phyloP scores from a whole-genome alignment of 2,329 filamentous ascomycete species.

The Cladosporium austrohemisphaericum region DNA sequence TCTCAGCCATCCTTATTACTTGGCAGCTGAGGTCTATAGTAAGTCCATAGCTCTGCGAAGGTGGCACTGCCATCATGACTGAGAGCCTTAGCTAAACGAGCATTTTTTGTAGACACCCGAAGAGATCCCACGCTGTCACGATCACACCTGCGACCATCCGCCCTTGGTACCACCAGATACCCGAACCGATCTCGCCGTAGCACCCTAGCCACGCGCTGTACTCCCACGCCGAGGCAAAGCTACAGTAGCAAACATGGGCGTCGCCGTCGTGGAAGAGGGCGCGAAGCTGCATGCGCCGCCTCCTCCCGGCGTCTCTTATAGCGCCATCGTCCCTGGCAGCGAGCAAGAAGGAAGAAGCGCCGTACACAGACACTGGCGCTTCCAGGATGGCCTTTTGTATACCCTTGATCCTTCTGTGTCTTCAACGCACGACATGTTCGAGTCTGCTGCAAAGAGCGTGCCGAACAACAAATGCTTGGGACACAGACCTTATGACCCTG shows the following conservation, averaged over 20 bases:
- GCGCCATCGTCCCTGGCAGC: constrained; percentile 70
- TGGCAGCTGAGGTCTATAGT: too few relatives aligned
- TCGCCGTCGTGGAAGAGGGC: constrained; percentile 27
- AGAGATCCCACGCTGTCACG: too few relatives aligned
- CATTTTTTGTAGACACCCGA: too few relatives aligned
- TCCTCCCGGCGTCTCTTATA: constrained; percentile 72
- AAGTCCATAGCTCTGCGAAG: too few relatives aligned
- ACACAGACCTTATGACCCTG: constrained; percentile 71
- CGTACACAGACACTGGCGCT: constrained; percentile 80
- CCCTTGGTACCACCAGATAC: not conserved
- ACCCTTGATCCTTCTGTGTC: constrained; percentile 62
- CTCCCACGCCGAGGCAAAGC: not conserved
- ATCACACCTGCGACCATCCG: not conserved
- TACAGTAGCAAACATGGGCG: constrained; percentile 12
- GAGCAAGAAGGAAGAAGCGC: constrained; percentile 67
- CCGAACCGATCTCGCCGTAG: not conserved
- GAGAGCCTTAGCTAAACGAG: too few relatives aligned
- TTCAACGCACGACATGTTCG: constrained; percentile 35
- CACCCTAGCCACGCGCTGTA: not conserved
- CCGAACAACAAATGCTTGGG: constrained; percentile 74
- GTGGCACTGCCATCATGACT: too few relatives aligned
- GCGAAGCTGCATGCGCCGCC: constrained; percentile 58
- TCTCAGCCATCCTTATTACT: too few relatives aligned
- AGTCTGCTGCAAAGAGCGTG: constrained; percentile 50
- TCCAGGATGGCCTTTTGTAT: constrained; percentile 66